Conservation (phyloP, 306 rosid genomes). For the Cicer chorassanicum region DNA sequence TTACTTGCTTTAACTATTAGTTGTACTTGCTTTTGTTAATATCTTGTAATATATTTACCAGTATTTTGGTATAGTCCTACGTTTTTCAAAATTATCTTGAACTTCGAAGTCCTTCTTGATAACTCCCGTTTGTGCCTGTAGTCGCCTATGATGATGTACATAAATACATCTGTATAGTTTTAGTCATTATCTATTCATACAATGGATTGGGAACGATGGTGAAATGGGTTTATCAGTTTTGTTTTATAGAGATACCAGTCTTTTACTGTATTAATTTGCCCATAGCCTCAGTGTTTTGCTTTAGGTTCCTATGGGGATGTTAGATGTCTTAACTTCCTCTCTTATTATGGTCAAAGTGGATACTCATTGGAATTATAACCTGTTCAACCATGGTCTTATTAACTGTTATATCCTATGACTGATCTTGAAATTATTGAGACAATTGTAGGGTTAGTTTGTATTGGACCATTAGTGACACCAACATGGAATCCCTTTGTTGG, state of each 20-base stretch:
- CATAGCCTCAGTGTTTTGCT: slow-evolving; percentile 41
- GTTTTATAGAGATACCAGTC: slow-evolving; percentile 37
- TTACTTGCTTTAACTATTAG: not conserved
- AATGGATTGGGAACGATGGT: slow-evolving; percentile 47
- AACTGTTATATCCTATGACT: slow-evolving; percentile 66
- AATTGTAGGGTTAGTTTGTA: slow-evolving; percentile 91
- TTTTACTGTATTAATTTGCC: slow-evolving; percentile 29
- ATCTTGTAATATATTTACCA: slow-evolving; percentile 11
- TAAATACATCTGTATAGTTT: slow-evolving; percentile 34
- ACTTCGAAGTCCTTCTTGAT: slow-evolving; percentile 39
- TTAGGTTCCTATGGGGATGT: slow-evolving; percentile 45
- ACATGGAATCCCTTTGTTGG: slow-evolving; percentile 89
- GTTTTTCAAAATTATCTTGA: slow-evolving; percentile 37
- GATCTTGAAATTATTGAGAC: slow-evolving; percentile 73
- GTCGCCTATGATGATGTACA: not conserved
- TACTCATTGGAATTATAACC: slow-evolving; percentile 59
- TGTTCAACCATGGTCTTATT: slow-evolving; percentile 64
- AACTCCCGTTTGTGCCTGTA: not conserved
- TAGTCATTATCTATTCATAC: slow-evolving; percentile 7
- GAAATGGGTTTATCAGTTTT: slow-evolving; percentile 43
- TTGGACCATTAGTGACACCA: slow-evolving; percentile 90
- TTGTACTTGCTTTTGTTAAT: slow-evolving; percentile 10
- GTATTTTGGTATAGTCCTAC: slow-evolving; percentile 29
- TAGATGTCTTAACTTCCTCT: slow-evolving; percentile 36
- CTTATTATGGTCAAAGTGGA: slow-evolving; percentile 53